Evolutionary conservation across 257 asterid species (phyloP).

Genomic region (Oldenlandia corymbosa): DNA sequence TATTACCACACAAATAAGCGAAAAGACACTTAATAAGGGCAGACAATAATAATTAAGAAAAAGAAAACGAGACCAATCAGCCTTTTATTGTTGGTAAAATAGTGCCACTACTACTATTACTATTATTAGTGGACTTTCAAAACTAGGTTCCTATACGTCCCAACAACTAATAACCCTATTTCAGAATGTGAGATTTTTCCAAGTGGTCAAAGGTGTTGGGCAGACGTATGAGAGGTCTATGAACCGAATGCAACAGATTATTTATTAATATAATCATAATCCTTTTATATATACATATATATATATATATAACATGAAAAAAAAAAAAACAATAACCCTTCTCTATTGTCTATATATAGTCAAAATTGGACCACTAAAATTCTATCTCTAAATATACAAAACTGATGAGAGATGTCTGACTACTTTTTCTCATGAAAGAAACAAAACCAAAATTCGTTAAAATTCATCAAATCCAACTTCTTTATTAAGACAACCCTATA

Average conservation of each 20-base stretch:
- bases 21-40: slow-evolving; percentile 34
- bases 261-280: too few relatives aligned
- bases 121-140: slow-evolving; percentile 31
- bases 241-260: too few relatives aligned
- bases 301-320: too few relatives aligned
- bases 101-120: neutral
- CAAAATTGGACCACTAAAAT: slow-evolving; percentile 44
- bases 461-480: neutral
- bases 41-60: slow-evolving; percentile 64
- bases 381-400: neutral
- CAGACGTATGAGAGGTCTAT: too few relatives aligned
- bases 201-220: too few relatives aligned
- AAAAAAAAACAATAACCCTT: too few relatives aligned
- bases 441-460: slow-evolving; percentile 7
- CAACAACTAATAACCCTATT: slow-evolving; percentile 21
- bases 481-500: slow-evolving; percentile 8
- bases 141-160: slow-evolving; percentile 44
- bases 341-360: too few relatives aligned
- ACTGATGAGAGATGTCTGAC: slow-evolving; percentile 14
- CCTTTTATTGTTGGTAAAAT: neutral
- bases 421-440: neutral
- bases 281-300: too few relatives aligned
- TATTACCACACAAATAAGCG: slow-evolving; percentile 27
- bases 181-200: too few relatives aligned
- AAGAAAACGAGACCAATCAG: slow-evolving; percentile 25